A percentile compares a stretch with the other conserved stretches of the same genome.
These are phyloP conservation scores for Carpinus fangiana DNA, from an alignment of 306 rosid species.

Conservation along the genomic window DNA sequence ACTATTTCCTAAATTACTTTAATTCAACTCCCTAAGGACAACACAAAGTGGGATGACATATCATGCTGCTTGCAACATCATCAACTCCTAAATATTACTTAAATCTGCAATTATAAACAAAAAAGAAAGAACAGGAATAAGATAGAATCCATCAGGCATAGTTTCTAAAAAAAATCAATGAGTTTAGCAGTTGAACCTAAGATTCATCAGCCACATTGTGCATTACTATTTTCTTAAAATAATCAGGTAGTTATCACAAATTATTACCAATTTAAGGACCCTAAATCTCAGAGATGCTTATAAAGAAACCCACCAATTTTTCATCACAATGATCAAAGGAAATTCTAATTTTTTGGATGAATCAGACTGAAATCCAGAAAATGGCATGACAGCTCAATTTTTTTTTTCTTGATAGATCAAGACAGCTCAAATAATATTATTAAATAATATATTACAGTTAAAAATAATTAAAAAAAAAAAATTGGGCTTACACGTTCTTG, in stretches of 20 bases:
- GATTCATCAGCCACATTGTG: conserved; percentile 32
- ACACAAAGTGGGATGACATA: not conserved
- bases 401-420: not conserved
- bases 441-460: not conserved
- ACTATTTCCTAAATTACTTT: not conserved
- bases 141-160: not conserved
- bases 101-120: not conserved
- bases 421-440: not conserved
- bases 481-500: conserved; percentile 28
- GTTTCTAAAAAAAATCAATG: not conserved
- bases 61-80: not conserved
- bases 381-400: not conserved
- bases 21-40: not conserved
- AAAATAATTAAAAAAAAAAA: not conserved
- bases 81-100: not conserved
- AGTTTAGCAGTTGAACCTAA: not conserved
- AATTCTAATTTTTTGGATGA: conserved; percentile 24
- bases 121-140: not conserved
- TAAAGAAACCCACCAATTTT: conserved; percentile 8
- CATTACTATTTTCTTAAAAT: conserved; percentile 12
- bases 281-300: conserved; percentile 16
- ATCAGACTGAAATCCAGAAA: conserved; percentile 26
- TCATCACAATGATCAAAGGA: conserved; percentile 11
- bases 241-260: conserved; percentile 5
- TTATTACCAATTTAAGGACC: conserved; percentile 19